These are phyloP conservation scores for Erysiphe neolycopersici DNA, from an alignment of 2,329 filamentous ascomycete species.

Conservation along the genomic window DNA sequence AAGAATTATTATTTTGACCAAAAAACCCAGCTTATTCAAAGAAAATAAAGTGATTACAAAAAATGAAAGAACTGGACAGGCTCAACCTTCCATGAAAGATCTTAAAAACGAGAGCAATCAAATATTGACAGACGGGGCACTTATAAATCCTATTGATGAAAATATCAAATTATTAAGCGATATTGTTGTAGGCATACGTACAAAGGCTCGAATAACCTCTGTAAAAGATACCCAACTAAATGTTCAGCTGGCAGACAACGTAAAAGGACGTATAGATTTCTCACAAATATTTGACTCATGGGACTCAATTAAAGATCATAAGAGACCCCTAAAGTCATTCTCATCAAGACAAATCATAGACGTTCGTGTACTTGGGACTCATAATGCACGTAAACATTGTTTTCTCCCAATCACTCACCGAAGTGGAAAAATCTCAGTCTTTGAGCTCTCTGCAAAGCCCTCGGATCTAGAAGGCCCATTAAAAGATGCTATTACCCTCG, in stretches of 20 bases:
- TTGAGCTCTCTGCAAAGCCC: conserved; percentile 65
- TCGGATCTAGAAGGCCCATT: conserved; percentile 26
- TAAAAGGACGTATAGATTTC: conserved; percentile 79
- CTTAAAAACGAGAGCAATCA: conserved; percentile 20
- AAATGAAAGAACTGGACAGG: conserved; percentile 41
- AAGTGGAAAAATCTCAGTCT: conserved; percentile 47
- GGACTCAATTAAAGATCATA: conserved; percentile 64
- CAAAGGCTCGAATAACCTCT: conserved; percentile 54
- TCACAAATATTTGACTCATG: conserved; percentile 75
- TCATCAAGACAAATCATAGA: conserved; percentile 40
- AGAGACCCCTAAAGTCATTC: conserved; percentile 53
- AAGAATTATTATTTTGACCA: conserved; percentile 47
- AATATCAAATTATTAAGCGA: conserved; percentile 40
- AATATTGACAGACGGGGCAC: conserved; percentile 13
- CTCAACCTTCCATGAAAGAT: conserved; percentile 32
- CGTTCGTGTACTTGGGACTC: conserved; percentile 60
- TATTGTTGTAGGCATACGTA: conserved; percentile 42
- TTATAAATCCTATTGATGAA: conserved; percentile 36
- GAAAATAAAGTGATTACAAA: conserved; percentile 44
- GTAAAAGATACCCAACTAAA: conserved; percentile 84
- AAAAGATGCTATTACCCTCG: conserved; percentile 38
- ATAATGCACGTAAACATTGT: conserved; percentile 70
- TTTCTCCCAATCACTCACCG: conserved; percentile 83
- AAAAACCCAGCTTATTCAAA: conserved; percentile 59
- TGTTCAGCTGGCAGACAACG: conserved; percentile 60